Conservation (phyloP, 805 yeast species). For the Starmerella vaccinii region DNA sequence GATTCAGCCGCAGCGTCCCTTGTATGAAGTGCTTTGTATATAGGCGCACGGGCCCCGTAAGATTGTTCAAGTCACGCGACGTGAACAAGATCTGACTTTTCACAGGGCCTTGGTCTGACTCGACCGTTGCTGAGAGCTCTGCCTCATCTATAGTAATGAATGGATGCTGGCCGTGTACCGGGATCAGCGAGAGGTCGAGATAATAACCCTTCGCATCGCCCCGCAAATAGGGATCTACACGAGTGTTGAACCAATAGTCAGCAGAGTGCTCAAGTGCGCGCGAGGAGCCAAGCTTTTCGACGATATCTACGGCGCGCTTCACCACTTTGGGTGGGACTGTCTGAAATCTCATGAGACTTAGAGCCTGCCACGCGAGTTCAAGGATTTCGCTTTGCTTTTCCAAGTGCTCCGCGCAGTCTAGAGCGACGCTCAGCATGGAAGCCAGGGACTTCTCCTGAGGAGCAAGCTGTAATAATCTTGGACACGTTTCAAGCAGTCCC, state of each 20-base stretch:
- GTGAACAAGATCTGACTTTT: slow-evolving; percentile 7
- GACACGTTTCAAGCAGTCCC: slow-evolving; percentile 37
- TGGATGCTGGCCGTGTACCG: slow-evolving; percentile 27
- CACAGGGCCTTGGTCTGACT: slow-evolving; percentile 7
- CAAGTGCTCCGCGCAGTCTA: slow-evolving; percentile 46
- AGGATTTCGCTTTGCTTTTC: slow-evolving; percentile 25
- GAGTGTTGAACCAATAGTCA: slow-evolving; percentile 33
- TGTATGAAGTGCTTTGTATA: slow-evolving; percentile 27
- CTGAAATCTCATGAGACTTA: slow-evolving; percentile 20
- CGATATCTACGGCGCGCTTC: slow-evolving; percentile 19
- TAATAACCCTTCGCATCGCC: slow-evolving; percentile 31
- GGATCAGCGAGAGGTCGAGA: slow-evolving; percentile 33
- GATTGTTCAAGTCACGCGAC: not conserved
- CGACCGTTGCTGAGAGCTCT: slow-evolving; percentile 17
- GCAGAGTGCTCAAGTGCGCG: slow-evolving; percentile 28
- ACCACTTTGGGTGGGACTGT: slow-evolving; percentile 21
- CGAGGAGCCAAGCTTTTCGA: slow-evolving; percentile 22
- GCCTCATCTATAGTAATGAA: slow-evolving; percentile 20
- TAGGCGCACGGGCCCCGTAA: slow-evolving; percentile 6
- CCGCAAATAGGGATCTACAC: slow-evolving; percentile 34
- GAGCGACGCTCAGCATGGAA: slow-evolving; percentile 55
- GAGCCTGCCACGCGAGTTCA: slow-evolving; percentile 27
- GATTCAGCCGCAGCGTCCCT: slow-evolving; percentile 32
- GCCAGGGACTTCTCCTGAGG: slow-evolving; percentile 18
- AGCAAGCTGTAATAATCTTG: not conserved